Base-by-base conservation (phyloP, 164 flowering plant genomes). In the Dillenia turbinata region DNA sequence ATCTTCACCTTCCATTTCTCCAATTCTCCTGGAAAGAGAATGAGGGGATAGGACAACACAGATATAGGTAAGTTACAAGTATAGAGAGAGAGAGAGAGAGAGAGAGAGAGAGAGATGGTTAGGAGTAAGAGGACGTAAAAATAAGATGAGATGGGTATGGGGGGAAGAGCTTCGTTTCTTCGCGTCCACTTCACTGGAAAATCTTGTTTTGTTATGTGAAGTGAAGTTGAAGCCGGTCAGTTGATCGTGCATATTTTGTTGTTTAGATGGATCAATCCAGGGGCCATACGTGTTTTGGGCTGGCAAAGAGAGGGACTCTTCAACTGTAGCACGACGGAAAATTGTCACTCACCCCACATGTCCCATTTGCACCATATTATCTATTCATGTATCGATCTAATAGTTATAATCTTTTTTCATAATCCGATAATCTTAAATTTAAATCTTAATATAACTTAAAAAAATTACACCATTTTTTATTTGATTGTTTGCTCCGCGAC, bases 181-280 rank as follows among this genome's bases (percentile, higher is more conserved):
- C 72, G 86, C 90, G 81, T 87, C 84, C 92, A 90, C 94, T 86
- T 88, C 92, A 90, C 88, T 80, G 33, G 77, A 66, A 75, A 33
- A 33, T 33, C 40, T 33, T 0, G 40, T 33, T 33, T 33, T 33
- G 40, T 77, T 83, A 77, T 72, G 80, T 73, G 78, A 69, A 14
- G 55, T 72, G 70, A 59, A 56, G 52, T 51, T 61, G 69, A 76
- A 73, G 79, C 64, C 61, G 64, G 69, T 69, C 59, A 69, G 52
- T 65, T 69, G 59, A 17, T 45, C 5, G 40, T 4, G 40, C 7
- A 33, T 26, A 2, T 26, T 26, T 33, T 33, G 40, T 6, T 60
- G 54, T 26, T 54, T 52, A 7, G 12, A 53, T 12, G 17, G 0
- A 6, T 45, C 52, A 14, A 49, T 51, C 40, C 13, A 49, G 56